Conservation (phyloP, 148 eudicot genomes). For the Chenopodium quinoa region DNA sequence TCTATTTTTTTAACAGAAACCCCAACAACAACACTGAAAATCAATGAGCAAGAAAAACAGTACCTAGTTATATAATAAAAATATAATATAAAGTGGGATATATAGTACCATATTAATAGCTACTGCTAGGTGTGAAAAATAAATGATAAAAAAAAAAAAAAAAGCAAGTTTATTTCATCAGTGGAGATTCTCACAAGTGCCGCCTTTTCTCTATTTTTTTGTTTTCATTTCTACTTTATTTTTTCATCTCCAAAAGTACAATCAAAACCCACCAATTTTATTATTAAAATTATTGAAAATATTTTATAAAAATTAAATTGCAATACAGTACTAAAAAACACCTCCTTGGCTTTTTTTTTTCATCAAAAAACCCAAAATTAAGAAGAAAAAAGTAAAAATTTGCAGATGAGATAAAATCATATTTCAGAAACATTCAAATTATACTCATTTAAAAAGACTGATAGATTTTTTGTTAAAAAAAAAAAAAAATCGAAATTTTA, state of each 20-base stretch:
- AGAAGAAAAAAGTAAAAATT: too few relatives aligned
- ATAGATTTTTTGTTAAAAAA: too few relatives aligned
- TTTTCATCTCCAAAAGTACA: not conserved
- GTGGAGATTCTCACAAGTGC: conserved; percentile 24
- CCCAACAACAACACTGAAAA: conserved; percentile 18
- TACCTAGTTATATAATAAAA: not conserved
- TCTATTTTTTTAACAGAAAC: conserved; percentile 9
- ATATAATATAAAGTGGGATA: not conserved
- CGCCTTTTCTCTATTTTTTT: conserved; percentile 5
- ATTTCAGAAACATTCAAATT: too few relatives aligned
- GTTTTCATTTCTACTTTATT: not conserved
- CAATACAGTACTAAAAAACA: not conserved
- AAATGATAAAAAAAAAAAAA: not conserved
- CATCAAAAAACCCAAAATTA: too few relatives aligned
- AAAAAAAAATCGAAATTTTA: too few relatives aligned
- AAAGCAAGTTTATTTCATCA: conserved; percentile 8
- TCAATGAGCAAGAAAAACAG: conserved; percentile 2
- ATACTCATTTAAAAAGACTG: too few relatives aligned
- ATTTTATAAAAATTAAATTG: not conserved
- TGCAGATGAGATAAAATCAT: too few relatives aligned
- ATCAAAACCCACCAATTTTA: too few relatives aligned
- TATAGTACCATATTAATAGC: not conserved
- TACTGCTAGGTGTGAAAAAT: conserved; percentile 16
- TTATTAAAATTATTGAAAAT: too few relatives aligned
- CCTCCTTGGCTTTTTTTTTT: not conserved